phyloP scores from a whole-genome alignment of 2,329 filamentous ascomycete genomes.

The Alternaria infectoria region DNA sequence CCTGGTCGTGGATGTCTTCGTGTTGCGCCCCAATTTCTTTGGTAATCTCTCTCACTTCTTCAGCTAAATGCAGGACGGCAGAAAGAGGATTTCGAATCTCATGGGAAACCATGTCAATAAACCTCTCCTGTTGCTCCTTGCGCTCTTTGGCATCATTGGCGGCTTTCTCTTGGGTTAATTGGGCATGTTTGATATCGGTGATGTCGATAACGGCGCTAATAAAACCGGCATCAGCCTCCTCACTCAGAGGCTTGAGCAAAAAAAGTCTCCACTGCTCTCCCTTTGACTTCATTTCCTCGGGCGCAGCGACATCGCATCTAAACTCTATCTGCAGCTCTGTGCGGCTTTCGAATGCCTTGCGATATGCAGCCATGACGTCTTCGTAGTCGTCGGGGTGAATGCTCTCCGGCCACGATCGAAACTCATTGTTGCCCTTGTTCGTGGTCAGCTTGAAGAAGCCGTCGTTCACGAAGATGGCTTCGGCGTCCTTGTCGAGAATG shows the following conservation, averaged over 20 bases:
- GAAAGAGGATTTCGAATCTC: conserved; percentile 50
- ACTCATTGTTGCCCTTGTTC: conserved; percentile 48
- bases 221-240: conserved; percentile 52
- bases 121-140: conserved; percentile 55
- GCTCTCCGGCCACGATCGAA: conserved; percentile 55
- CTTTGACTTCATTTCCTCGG: conserved; percentile 16
- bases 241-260: conserved; percentile 51
- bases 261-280: conserved; percentile 51
- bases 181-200: conserved; percentile 53
- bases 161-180: conserved; percentile 51
- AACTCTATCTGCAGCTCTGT: conserved; percentile 53
- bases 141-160: conserved; percentile 52
- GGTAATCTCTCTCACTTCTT: conserved; percentile 50
- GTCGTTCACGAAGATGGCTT: conserved; percentile 56
- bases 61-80: conserved; percentile 52
- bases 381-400: conserved; percentile 55
- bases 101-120: conserved; percentile 55
- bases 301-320: conserved; percentile 45
- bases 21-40: conserved; percentile 28
- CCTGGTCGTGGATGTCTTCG: conserved; percentile 22
- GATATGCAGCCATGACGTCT: conserved; percentile 53
- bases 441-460: conserved; percentile 56
- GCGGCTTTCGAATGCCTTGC: conserved; percentile 48
- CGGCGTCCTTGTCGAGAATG: conserved; percentile 53
- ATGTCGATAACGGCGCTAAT: conserved; percentile 57